These are phyloP conservation scores for Calvatia gigantea DNA, from an alignment of 768 basidiomycete species.

Conservation along the genomic window DNA sequence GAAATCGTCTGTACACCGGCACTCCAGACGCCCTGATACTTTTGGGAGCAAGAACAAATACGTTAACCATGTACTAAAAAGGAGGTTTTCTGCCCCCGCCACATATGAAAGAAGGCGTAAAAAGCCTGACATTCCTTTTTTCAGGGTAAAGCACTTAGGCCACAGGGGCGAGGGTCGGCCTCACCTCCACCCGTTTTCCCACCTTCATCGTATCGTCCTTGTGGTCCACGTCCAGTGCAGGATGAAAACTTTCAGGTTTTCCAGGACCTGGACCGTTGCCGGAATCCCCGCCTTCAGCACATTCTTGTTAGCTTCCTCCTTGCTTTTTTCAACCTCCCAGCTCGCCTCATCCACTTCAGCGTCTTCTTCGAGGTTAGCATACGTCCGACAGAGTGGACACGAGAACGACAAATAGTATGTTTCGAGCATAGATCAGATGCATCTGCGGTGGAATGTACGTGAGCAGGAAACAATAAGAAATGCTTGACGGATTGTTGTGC, in stretches of 20 bases:
- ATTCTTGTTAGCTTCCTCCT: slow-evolving; percentile 19
- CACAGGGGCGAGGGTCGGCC: background rate
- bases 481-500: slow-evolving; percentile 90
- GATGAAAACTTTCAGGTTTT: background rate
- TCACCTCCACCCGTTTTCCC: background rate
- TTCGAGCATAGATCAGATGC: slow-evolving; percentile 87
- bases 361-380: slow-evolving; percentile 95
- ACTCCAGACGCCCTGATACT: no score
- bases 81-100: no score
- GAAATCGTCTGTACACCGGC: no score
- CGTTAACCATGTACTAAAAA: no score
- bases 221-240: slow-evolving; percentile 17
- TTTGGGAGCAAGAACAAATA: no score
- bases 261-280: no score
- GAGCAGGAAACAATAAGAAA: slow-evolving; percentile 98
- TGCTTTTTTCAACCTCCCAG: slow-evolving; percentile 22
- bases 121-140: no score
- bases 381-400: slow-evolving; percentile 93
- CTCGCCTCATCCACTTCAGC: slow-evolving; percentile 60
- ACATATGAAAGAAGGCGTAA: no score
- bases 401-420: slow-evolving; percentile 91
- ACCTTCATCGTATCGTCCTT: slow-evolving; percentile 13
- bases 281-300: slow-evolving; percentile 10
- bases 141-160: no score
- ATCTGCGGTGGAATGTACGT: slow-evolving; percentile 96